A percentile compares a stretch with the other conserved stretches of the same genome.
phyloP scores from a whole-genome alignment of 805 yeast genomes.

The Clavispora phyllophila region DNA sequence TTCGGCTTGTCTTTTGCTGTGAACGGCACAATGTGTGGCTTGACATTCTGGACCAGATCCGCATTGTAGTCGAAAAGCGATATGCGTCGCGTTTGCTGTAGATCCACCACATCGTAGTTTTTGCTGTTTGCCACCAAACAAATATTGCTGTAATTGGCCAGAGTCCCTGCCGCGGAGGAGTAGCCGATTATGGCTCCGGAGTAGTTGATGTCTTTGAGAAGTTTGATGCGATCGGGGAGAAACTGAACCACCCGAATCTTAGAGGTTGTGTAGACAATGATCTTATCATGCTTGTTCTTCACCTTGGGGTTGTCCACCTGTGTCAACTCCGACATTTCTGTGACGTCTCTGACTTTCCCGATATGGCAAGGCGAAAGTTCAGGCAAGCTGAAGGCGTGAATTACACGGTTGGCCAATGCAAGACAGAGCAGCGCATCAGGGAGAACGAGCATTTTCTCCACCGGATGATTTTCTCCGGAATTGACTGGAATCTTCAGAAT shows the following conservation, averaged over 20 bases:
- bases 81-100: constrained; percentile 26
- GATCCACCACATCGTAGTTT: constrained; percentile 34
- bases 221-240: constrained; percentile 20
- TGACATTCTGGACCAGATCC: not conserved
- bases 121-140: constrained; percentile 28
- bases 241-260: constrained; percentile 31
- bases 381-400: constrained; percentile 28
- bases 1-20: constrained; percentile 11
- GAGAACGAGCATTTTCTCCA: constrained; percentile 23
- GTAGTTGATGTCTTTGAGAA: constrained; percentile 31
- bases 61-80: constrained; percentile 31
- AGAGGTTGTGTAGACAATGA: constrained; percentile 26
- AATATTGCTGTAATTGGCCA: constrained; percentile 25
- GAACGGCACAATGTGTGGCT: constrained; percentile 11
- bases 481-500: constrained; percentile 20
- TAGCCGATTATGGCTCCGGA: constrained; percentile 23
- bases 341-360: constrained; percentile 33
- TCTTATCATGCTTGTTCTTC: constrained; percentile 17
- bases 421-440: constrained; percentile 22
- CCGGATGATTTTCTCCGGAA: constrained; percentile 7
- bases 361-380: constrained; percentile 34
- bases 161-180: constrained; percentile 22
- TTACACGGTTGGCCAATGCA: constrained; percentile 22
- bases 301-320: constrained; percentile 10
- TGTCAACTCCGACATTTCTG: constrained; percentile 24